Base-by-base conservation (phyloP, 352 stramenopile genomes). In the Blastocystis sp. region DNA sequence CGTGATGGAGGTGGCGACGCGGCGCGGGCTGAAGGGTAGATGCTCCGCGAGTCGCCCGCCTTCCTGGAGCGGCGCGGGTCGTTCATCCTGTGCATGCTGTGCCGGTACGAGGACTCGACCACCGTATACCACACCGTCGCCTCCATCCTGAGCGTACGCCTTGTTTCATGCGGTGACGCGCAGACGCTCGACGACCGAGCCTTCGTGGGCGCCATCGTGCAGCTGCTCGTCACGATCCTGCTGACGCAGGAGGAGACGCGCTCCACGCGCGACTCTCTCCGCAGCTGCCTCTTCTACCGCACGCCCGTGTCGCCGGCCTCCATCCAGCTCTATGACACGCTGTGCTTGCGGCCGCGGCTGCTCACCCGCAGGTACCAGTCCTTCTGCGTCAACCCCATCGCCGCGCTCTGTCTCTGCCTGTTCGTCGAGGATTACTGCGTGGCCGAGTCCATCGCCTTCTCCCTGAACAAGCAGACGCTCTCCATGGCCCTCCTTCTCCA, bases 401-500 rank as follows among this genome's bases (percentile, higher is more conserved):
- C 94, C 0, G 89, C 82, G 48, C 80, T 91, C 9, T 98, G 94
- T 48, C 91, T 99, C 19, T 99, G 96, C 88, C 92, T 99, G 17
- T 92, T 99, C 9, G 95, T 95, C 2, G 95, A 98, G 90, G 97
- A 95, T 9, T 99, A 99, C 92, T 94, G 97, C 69, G 90, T 99
- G 2, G 97, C 96, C 48, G 95, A 94, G 80, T 92, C 92, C 48
- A 93, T 99, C 65, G 95, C 98, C 43, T 93, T 94, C 86, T 95
- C 97, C 88, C 98, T 98, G 92, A 96, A 94, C 28, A 91, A 96
- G 59, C 94, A 98, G 89, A 94, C 98, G 80, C 94, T 97, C 10
- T 97, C 94, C n/a, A 95, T 98, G 34, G 95, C 95, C 7, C 98
- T 98, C 89, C 90, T 98, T 5, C 98, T 98, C 94, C 96, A 99